These are phyloP conservation scores for Phialophora tarda DNA, from an alignment of 2,329 filamentous ascomycete genomes.

Conservation along the genomic window DNA sequence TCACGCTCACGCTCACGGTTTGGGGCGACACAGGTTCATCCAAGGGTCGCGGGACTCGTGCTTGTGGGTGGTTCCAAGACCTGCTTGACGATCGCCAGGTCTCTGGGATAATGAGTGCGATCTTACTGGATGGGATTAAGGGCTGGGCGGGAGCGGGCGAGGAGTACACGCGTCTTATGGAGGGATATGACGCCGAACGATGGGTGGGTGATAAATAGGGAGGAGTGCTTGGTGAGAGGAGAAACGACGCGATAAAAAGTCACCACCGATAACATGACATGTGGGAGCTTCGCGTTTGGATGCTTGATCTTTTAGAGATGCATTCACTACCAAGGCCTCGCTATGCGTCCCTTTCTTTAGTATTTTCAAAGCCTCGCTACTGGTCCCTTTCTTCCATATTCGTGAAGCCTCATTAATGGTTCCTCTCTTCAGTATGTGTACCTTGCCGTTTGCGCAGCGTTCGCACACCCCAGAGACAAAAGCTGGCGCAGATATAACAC, in stretches of 20 bases:
- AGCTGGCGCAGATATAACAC: constrained; percentile 38
- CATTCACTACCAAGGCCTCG: background rate
- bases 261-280: background rate
- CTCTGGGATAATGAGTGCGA: constrained; percentile 33
- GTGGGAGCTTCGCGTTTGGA: background rate
- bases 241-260: background rate
- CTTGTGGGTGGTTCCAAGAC: constrained; percentile 63
- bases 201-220: constrained; percentile 31
- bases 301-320: background rate
- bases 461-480: constrained; percentile 22
- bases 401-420: background rate
- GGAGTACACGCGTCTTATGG: constrained; percentile 43
- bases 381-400: background rate
- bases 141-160: constrained; percentile 43
- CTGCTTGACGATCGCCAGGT: constrained; percentile 50
- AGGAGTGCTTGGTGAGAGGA: background rate
- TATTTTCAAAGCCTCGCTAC: background rate
- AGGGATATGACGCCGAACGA: constrained; percentile 40
- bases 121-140: constrained; percentile 42
- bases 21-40: constrained; percentile 56
- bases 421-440: background rate
- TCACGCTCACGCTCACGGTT: background rate
- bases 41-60: constrained; percentile 59
- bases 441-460: constrained; percentile 14
- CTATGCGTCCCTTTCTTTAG: background rate